Conservation (phyloP, 257 asterid genomes). For the Misopates orontium region DNA sequence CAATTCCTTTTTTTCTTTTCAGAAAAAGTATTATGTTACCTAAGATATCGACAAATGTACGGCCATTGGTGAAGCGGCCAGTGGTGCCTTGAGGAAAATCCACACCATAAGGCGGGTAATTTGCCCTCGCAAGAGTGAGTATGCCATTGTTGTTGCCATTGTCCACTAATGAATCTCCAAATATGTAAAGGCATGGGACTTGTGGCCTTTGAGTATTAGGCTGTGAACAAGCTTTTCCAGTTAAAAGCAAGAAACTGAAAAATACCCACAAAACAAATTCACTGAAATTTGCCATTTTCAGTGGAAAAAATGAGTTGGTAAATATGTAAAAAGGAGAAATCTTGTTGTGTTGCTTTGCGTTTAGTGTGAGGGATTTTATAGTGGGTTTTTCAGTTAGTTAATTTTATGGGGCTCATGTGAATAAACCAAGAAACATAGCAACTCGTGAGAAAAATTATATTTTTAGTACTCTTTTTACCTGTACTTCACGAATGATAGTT, state of each 20-base stretch:
- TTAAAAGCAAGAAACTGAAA: slow-evolving; percentile 28
- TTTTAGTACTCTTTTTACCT: slow-evolving; percentile 29
- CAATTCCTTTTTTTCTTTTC: background rate
- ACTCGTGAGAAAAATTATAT: slow-evolving; percentile 36
- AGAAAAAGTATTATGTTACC: slow-evolving; percentile 35
- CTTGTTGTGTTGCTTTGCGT: background rate
- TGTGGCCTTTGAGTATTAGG: slow-evolving; percentile 39
- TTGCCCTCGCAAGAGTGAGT: slow-evolving; percentile 75
- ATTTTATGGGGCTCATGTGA: slow-evolving; percentile 26
- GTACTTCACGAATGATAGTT: slow-evolving; percentile 31
- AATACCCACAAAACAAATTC: slow-evolving; percentile 31
- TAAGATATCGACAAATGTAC: slow-evolving; percentile 73
- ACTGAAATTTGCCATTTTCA: slow-evolving; percentile 29
- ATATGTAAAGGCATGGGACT: slow-evolving; percentile 74
- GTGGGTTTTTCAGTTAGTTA: background rate
- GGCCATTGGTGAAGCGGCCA: slow-evolving; percentile 90
- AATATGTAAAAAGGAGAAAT: background rate
- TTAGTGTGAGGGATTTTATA: slow-evolving; percentile 22
- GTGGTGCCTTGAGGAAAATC: slow-evolving; percentile 80
- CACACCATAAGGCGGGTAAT: slow-evolving; percentile 80
- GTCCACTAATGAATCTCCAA: slow-evolving; percentile 89
- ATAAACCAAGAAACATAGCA: slow-evolving; percentile 22
- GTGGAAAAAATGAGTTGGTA: background rate
- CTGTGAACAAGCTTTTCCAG: slow-evolving; percentile 42
- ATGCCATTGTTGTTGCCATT: slow-evolving; percentile 84